Base-by-base conservation (phyloP, 2,329 filamentous ascomycete species). In the Davidsoniella australis region DNA sequence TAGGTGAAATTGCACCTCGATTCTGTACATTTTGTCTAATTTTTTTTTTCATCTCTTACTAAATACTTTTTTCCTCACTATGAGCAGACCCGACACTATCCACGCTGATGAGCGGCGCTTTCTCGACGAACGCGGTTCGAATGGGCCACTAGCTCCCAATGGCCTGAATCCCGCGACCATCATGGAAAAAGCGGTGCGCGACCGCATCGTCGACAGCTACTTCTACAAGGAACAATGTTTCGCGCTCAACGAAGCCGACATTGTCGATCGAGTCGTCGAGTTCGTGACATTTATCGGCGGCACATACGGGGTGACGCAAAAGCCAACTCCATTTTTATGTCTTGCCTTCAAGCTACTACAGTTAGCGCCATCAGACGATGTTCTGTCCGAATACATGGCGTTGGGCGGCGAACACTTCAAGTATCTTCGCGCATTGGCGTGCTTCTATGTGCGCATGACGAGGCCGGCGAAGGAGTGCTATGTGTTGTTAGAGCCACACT, bases 161-260 rank as follows among this genome's bases (percentile, higher is more conserved):
- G 87, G 87, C 53, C 82, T 93, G 60, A 95, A 95, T 67, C 89
- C 89, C 1, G 85, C 87, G n/a, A 88, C 84, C 4, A 84, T 96
- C 53, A 84, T 96, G 73, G 89, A 96, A 65, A 94, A 94, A 64
- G 83, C 87, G 39, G 86, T 95, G 56, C 84, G 85, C 61, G 91
- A 98, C 66, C 87, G 91, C 61, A 95, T 98, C 64, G 79, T 88
- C 57, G 87, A 94, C 61, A 85, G 80, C 48, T 93, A 94, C 67
- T 98, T 94, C 69, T 98, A 87, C 83, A 95, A 95, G 65, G 91
- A 96, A 66, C 88, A 95, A 68, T 95, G 91, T 63, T 98, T 96
- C 66, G 91, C 84, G 40, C 73, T 98, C 56, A 98, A 96, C 68
- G 78, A 81, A 61, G 76, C 77, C 47, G 76, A 80, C 64, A 70